Base-by-base conservation (phyloP, 805 yeast species). In the Candida andamanensis region DNA sequence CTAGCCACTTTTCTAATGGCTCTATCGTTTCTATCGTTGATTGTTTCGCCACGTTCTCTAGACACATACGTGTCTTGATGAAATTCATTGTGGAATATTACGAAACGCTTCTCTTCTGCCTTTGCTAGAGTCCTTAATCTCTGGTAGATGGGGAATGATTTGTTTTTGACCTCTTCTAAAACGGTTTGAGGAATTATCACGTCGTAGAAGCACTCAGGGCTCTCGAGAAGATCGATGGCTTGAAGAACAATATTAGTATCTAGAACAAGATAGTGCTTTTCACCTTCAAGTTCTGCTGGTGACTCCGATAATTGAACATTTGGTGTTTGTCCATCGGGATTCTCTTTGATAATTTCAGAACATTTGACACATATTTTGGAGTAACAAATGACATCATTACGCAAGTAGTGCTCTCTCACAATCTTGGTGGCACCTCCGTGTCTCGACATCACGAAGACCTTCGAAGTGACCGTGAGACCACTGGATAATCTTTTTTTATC, bases 151-250 rank as follows among this genome's bases (percentile, higher is more conserved):
- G 98, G 95, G 49, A 79, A 76, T 30, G 95, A 85, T 49, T 80
- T 70, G 52, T 86, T 86, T 42, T 85, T 76, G 7, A 90, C 95
- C 56, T 92, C 97, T 45, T 94, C 97, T 21, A 92, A 65, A 2
- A 86, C 97, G 5, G 95, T 83, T 54, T 92, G 98, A 2, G 97
- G 95, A n/a, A 92, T 64, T 35, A 92, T 80, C 12, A 89, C 95
- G 58, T 92, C 97, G 49, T 72, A 80, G 50, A 92, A 85, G 33
- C 84, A 80, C 18, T 73, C 69, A 14, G 69, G 68, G 47, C 77
- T 80, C 56, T 92, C 99, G 35, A 92, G 61, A 37, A 92, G 62
- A 56, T 92, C 99, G 40, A 92, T 90, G 5, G 95, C 90, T 51
- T 80, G 83, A 40, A 92, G 62, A 1, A 84, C 80, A 42, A 92